Percentiles rank a stretch among this genome's conserved stretches.
Evolutionary conservation across 441 rosid species (phyloP).

Genomic region (Jatropha multifida): DNA sequence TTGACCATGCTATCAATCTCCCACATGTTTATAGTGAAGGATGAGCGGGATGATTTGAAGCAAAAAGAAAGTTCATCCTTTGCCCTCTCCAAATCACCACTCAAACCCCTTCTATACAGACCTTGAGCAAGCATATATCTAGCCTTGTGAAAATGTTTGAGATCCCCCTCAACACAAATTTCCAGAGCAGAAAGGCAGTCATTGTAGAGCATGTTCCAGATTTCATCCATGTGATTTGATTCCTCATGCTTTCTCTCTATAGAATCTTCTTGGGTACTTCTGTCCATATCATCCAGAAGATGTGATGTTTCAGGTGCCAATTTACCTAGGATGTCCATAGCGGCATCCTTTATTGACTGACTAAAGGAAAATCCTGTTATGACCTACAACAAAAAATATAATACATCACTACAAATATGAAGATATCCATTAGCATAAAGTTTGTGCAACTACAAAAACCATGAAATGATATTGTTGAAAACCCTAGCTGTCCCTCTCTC

Average conservation of each 20-base stretch:
- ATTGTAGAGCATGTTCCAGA: constrained; percentile 84
- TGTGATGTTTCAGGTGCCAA: constrained; percentile 44
- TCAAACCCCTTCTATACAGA: constrained; percentile 69
- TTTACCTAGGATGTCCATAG: constrained; percentile 44
- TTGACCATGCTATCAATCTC: constrained; percentile 99
- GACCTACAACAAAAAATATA: constrained; percentile 48
- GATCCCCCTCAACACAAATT: constrained; percentile 93
- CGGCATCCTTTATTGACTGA: constrained; percentile 66
- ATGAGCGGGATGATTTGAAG: constrained; percentile 91
- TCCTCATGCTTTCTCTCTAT: constrained; percentile 46
- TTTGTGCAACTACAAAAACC: constrained; percentile 16
- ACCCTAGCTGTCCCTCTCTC: neutral
- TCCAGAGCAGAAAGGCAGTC: constrained; percentile 95
- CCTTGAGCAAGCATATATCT: constrained; percentile 98
- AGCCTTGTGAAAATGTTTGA: constrained; percentile 98
- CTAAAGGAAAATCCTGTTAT: constrained; percentile 63
- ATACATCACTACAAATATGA: neutral
- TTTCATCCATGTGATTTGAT: constrained; percentile 55
- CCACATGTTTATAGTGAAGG: constrained; percentile 99
- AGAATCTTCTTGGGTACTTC: constrained; percentile 37
- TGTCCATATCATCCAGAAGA: constrained; percentile 44
- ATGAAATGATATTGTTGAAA: constrained; percentile 12
- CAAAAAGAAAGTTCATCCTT: constrained; percentile 98
- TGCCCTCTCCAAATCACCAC: constrained; percentile 87
- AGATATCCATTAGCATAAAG: constrained; percentile 14